Evolutionary conservation across 176 grass and related monocot genomes (phyloP).

Genomic region (Secale cereale): DNA sequence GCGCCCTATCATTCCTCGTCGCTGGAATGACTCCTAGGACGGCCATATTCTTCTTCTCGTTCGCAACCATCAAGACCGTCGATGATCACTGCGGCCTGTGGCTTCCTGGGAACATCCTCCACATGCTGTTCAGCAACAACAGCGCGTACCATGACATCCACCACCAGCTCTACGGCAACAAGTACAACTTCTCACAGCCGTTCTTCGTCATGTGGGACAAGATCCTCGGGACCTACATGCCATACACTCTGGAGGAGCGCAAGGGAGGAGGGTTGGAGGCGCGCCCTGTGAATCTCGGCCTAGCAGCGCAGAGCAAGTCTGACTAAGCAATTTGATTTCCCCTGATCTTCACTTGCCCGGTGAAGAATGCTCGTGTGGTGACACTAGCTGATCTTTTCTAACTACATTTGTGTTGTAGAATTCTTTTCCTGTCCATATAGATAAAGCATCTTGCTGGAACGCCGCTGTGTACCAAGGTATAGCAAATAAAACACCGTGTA

Average conservation of each 20-base stretch:
- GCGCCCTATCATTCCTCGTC: constrained; percentile 49
- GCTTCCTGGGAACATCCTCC: constrained; percentile 62
- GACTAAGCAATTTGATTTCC: constrained; percentile 6
- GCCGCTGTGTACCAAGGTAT: constrained; percentile 52
- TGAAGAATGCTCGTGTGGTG: neutral
- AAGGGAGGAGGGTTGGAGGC: constrained; percentile 65
- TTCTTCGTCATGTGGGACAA: constrained; percentile 76
- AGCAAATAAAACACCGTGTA: constrained; percentile 37
- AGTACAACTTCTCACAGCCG: constrained; percentile 72
- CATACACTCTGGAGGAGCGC: constrained; percentile 54
- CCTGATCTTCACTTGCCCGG: neutral
- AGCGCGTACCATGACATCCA: constrained; percentile 76
- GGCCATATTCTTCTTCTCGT: constrained; percentile 65
- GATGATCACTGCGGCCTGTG: constrained; percentile 64
- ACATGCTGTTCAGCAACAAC: constrained; percentile 61
- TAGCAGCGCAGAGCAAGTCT: constrained; percentile 31
- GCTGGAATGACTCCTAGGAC: constrained; percentile 53
- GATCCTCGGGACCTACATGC: constrained; percentile 69
- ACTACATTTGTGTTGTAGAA: constrained; percentile 34
- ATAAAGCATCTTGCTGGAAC: constrained; percentile 22
- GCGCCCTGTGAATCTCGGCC: constrained; percentile 37
- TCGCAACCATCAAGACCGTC: constrained; percentile 68
- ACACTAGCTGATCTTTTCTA: constrained; percentile 30
- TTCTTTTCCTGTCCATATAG: constrained; percentile 43
- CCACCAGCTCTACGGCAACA: constrained; percentile 70